A percentile compares a stretch with the other conserved stretches of the same genome.
Evolutionary conservation across 2,329 filamentous ascomycete species (phyloP).

Genomic region (Aspergillus fructus): DNA sequence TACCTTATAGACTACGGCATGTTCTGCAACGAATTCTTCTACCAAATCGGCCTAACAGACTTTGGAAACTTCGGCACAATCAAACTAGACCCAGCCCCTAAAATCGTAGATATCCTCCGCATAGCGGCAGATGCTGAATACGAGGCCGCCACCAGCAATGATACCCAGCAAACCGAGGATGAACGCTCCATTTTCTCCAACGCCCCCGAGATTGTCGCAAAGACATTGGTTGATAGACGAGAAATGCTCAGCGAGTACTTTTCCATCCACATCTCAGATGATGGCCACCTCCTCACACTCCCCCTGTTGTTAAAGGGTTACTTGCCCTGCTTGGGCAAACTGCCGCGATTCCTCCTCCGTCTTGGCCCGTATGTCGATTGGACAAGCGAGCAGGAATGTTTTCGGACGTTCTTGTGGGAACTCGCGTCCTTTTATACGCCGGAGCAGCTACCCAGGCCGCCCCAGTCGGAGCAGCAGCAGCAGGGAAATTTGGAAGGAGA

Average conservation of each 20-base stretch:
- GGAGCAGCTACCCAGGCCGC: constrained; percentile 67
- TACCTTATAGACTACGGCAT: constrained; percentile 93
- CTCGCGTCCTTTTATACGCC: constrained; percentile 88
- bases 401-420: constrained; percentile 80
- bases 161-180: constrained; percentile 35
- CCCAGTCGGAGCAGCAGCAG: not conserved
- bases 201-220: constrained; percentile 64
- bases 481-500: not conserved
- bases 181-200: constrained; percentile 61
- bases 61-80: constrained; percentile 93
- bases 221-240: constrained; percentile 70
- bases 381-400: constrained; percentile 80
- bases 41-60: constrained; percentile 90
- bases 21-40: constrained; percentile 84
- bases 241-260: constrained; percentile 96
- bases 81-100: constrained; percentile 72
- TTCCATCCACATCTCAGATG: constrained; percentile 73
- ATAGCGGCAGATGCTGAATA: constrained; percentile 74
- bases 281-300: constrained; percentile 74
- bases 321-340: constrained; percentile 77
- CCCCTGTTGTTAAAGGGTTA: constrained; percentile 89
- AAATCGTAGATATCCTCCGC: constrained; percentile 67
- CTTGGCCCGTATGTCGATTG: constrained; percentile 88
- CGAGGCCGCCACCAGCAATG: constrained; percentile 27
- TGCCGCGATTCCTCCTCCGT: constrained; percentile 82